Base-by-base conservation (phyloP, 495 filamentous ascomycete species). In the Chlorociboria aeruginascens region DNA sequence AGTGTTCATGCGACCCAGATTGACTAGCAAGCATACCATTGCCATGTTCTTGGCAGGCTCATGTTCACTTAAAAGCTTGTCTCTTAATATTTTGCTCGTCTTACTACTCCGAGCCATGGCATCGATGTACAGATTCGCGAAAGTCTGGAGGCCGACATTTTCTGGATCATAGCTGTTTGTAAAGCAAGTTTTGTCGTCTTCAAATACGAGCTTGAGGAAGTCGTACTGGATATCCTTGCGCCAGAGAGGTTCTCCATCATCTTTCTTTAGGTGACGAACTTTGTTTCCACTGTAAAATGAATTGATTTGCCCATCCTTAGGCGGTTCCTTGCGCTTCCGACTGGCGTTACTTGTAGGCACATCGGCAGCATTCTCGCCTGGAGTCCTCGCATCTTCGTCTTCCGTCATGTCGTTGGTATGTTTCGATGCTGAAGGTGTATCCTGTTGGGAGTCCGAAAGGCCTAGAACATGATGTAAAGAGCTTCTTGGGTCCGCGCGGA, bases 71-170 rank as follows among this genome's bases (percentile, higher is more conserved):
- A 95, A 79, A 54, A 98, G 76, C 71, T 98, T 98, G 57, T 98
- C 92, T 61, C 93, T 85, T 43, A 98, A 72, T 50, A 98, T 93
- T 66, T 97, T 96, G 68, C 92, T 97, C 29, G 89, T 96, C 71
- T 98, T 98, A 74, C 87, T 96, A 65, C 92, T 98, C 66, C 87
- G 75, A 7, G 93, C 89, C 92, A 98, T 98, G 36, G 90, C 87
- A 65, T 97, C 89, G 60, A 98, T 87, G 66, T 98, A 98, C 41
- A 97, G 76, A 64, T 98, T 87, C 29, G 92, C 87, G 60, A 98
- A 98, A 53, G 82, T 92, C 59, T 89, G 76, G 51, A 81, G 80
- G 54, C 74, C 74, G 40, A 78, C 72, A 39, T 72, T 69, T 48
- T 88, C 82, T 8, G 76, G 72, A 49, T 83, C 81, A 64, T 84